A percentile compares a stretch with the other conserved stretches of the same genome.
Conservation (phyloP, 202 grass and related monocot genomes). For the Carex sylvatica region DNA sequence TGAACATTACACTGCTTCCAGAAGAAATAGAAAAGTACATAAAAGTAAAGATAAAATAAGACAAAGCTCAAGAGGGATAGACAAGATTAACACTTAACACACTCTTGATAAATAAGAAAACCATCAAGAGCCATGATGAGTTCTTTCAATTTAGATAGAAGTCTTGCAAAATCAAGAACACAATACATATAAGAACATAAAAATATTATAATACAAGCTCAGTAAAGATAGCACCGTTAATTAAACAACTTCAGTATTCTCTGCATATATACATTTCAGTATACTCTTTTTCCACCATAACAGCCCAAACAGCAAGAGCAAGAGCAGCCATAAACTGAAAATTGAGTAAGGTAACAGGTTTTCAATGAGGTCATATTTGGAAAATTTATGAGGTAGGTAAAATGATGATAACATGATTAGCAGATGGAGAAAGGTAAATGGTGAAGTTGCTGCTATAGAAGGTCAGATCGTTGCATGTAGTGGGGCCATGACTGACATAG, state of each 20-base stretch:
- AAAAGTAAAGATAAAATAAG: not conserved
- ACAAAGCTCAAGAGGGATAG: slow-evolving; percentile 63
- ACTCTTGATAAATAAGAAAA: not conserved
- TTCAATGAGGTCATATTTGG: not conserved
- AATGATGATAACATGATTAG: not conserved
- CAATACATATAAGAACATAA: not conserved
- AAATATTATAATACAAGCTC: slow-evolving; percentile 31
- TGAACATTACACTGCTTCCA: not conserved
- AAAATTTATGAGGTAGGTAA: not conserved
- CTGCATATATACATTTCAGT: not conserved
- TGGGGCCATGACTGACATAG: not conserved
- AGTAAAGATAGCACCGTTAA: slow-evolving; percentile 41
- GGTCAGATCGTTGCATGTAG: not conserved
- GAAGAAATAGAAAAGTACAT: not conserved
- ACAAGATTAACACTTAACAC: not conserved
- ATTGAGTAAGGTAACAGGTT: not conserved
- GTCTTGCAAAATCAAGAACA: slow-evolving; percentile 82
- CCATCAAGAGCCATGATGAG: fast-evolving
- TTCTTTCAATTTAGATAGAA: not conserved
- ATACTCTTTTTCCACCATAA: slow-evolving; percentile 7
- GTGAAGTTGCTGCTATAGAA: not conserved
- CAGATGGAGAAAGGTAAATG: not conserved
- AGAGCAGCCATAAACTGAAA: not conserved
- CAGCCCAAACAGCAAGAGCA: not conserved
- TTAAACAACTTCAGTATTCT: not conserved